Percentiles rank a stretch among this genome's conserved stretches.
These are phyloP conservation scores for Udeniomyces megalosporus DNA, from an alignment of 768 basidiomycete genomes.

Conservation along the genomic window DNA sequence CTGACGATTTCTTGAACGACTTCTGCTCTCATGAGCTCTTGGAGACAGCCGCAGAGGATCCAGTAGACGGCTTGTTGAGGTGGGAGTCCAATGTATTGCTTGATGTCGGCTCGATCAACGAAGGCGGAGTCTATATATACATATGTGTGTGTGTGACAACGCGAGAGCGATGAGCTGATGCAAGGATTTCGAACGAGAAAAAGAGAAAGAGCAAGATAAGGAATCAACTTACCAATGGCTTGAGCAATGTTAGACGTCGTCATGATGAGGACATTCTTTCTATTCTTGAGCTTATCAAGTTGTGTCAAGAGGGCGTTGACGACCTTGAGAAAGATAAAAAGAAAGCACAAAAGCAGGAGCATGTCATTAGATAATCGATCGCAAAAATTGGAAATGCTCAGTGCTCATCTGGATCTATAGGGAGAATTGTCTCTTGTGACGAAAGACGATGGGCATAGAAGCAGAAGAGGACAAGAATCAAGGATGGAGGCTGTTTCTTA, in stretches of 20 bases:
- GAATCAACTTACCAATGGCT: conserved; percentile 64
- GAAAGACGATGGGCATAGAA: background rate
- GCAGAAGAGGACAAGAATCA: background rate
- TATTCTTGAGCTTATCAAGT: conserved; percentile 81
- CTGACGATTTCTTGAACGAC: conserved; percentile 52
- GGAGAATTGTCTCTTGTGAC: too few species aligned
- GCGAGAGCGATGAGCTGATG: background rate
- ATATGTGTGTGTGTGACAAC: background rate
- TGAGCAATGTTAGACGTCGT: conserved; percentile 88
- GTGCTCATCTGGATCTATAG: too few species aligned
- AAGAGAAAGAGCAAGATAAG: background rate
- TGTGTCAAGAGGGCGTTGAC: conserved; percentile 95
- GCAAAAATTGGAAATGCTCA: too few species aligned
- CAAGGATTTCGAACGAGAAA: background rate
- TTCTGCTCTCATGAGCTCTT: conserved; percentile 58
- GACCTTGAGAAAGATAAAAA: conserved; percentile 40
- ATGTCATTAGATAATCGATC: too few species aligned
- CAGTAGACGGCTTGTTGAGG: conserved; percentile 84
- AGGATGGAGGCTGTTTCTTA: conserved; percentile 29
- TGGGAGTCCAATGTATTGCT: conserved; percentile 85
- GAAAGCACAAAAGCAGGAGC: background rate
- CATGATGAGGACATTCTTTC: conserved; percentile 88
- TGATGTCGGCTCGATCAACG: conserved; percentile 89
- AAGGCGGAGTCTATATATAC: conserved; percentile 63
- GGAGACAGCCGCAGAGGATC: conserved; percentile 65